phyloP scores from a whole-genome alignment of 1,139 yeast genomes.

The Geotrichum candidum region DNA sequence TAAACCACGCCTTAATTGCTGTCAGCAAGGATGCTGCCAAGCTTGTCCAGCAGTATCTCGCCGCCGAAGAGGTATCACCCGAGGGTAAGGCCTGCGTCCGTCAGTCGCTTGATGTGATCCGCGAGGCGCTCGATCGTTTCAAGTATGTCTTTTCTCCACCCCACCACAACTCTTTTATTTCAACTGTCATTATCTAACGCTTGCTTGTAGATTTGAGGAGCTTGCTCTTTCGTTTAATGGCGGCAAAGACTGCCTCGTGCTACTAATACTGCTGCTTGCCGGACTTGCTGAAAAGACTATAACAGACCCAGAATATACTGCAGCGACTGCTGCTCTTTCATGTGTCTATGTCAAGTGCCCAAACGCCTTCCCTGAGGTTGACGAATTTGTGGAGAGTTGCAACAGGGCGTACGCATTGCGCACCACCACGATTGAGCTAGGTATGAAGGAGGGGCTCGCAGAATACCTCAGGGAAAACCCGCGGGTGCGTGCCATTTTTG shows the following conservation, averaged over 20 bases:
- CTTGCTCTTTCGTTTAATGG: conserved; percentile 80
- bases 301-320: conserved; percentile 5
- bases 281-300: conserved; percentile 42
- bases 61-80: conserved; percentile 16
- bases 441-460: conserved; percentile 53
- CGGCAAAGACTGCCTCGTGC: conserved; percentile 84
- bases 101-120: conserved; percentile 32
- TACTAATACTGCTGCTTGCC: conserved; percentile 62
- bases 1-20: not conserved
- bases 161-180: not conserved
- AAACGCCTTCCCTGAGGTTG: conserved; percentile 58
- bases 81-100: conserved; percentile 33
- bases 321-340: conserved; percentile 28
- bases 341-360: conserved; percentile 69
- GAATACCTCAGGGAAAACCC: conserved; percentile 43
- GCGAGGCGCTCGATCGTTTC: conserved; percentile 34
- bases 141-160: conserved; percentile 20
- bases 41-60: conserved; percentile 23
- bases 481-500: conserved; percentile 56
- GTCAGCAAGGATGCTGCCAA: conserved; percentile 21
- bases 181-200: not conserved
- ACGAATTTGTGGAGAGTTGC: conserved; percentile 38
- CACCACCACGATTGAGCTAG: conserved; percentile 31
- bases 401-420: conserved; percentile 31
- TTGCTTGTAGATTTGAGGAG: conserved; percentile 40